A percentile compares a stretch with the other conserved stretches of the same genome.
Conservation (phyloP, 2,329 filamentous ascomycete species). For the Mycosphaerella arachidis region DNA sequence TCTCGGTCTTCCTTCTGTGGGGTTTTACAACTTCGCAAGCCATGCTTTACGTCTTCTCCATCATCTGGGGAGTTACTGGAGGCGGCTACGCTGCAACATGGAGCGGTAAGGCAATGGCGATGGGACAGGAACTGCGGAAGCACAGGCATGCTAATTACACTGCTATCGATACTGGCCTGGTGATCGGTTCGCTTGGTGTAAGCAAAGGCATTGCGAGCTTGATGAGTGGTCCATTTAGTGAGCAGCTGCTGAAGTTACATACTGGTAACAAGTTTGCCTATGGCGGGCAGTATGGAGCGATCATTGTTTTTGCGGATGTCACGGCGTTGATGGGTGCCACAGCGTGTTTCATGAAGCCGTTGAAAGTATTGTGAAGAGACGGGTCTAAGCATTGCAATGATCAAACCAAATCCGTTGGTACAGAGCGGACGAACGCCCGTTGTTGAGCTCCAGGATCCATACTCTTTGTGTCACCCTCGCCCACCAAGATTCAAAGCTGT, state of each 20-base stretch:
- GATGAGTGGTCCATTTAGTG: slow-evolving; percentile 9
- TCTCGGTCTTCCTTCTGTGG: slow-evolving; percentile 43
- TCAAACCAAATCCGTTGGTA: neutral
- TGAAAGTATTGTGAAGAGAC: neutral
- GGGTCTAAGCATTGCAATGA: neutral
- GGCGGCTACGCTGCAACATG: slow-evolving; percentile 37
- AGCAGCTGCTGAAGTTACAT: slow-evolving; percentile 4
- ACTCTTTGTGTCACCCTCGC: neutral
- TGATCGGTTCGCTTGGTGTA: slow-evolving; percentile 10
- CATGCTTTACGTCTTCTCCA: slow-evolving; percentile 41
- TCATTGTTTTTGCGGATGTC: neutral
- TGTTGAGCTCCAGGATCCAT: neutral
- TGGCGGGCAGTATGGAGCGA: slow-evolving; percentile 5
- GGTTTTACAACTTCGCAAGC: slow-evolving; percentile 41
- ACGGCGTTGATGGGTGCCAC: neutral
- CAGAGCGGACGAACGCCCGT: neutral
- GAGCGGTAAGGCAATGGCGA: slow-evolving; percentile 21
- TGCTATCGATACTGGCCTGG: slow-evolving; percentile 11
- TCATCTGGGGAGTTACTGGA: slow-evolving; percentile 40
- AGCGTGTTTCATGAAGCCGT: neutral
- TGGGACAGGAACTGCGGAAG: neutral
- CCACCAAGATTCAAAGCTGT: neutral
- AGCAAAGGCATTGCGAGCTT: slow-evolving; percentile 11
- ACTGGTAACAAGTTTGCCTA: slow-evolving; percentile 4
- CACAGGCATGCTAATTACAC: neutral